Evolutionary conservation across 75 land plant genomes (phyloP), one percentile per base, ranked within the genome.

Genomic region (Selaginella tamariscina): DNA sequence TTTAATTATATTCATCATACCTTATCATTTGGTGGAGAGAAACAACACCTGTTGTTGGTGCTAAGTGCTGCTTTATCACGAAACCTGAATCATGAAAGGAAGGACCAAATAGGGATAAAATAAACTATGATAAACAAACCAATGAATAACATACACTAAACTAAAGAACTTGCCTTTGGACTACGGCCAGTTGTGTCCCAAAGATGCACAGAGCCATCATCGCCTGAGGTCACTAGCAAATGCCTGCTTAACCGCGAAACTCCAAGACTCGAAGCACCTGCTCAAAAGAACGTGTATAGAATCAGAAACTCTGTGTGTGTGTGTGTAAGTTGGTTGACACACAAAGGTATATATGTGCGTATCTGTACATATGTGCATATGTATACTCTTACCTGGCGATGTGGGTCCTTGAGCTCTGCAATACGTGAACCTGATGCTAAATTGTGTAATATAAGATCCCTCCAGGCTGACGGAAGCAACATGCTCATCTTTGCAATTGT

Each of bases 61-160:
- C 98, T 59, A 95, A 85, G 76, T 94, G 98, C 65, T 89, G 98
- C 76, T 90, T 94, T 68, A 80, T 44, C 96, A 94, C 69, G 98
- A 94, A 70, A 80, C 72, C 98, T 94, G 81, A 39, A 5, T 15
- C 49, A 39, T 39, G 49, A 5, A 39, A 5, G 66, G 5, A 54
- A 54, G 24, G 22, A 64, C 18, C 28, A 64, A 24, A 22, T 5
- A 27, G 0, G 1, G 2, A 55, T 22, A 68, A 27, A 1, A 55
- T 2, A 68, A 27, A 2, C 29, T 5, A 1, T 54, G 2, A 22
- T 26, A 49, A 5, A 56, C 54, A 49, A 24, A 39, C 54, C 33
- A 67, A 49, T 56, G 5, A 68, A 27, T 55, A 56, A 21, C 26
- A 32, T 8, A 24, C 22, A 8, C 24, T 67, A 68, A 67, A 56